These are phyloP conservation scores for Dothideomycetidae sp. DNA, from an alignment of 2,329 filamentous ascomycete genomes.

Conservation along the genomic window DNA sequence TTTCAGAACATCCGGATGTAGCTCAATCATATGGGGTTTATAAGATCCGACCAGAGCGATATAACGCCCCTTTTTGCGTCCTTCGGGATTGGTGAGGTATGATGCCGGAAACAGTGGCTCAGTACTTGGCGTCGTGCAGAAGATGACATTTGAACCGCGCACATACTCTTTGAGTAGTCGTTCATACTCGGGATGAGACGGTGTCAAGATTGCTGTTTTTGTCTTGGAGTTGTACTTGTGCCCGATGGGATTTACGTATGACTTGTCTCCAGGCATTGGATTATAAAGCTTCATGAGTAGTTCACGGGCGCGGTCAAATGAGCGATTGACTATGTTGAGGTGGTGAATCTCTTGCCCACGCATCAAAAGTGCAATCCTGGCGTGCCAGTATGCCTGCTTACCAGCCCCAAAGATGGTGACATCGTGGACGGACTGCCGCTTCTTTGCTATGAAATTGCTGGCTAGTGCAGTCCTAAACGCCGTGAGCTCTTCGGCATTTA, in stretches of 20 bases:
- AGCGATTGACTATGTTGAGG: constrained; percentile 70
- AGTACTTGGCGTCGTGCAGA: constrained; percentile 71
- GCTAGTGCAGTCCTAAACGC: constrained; percentile 55
- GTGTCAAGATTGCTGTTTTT: constrained; percentile 57
- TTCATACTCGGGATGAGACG: constrained; percentile 53
- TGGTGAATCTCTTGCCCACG: constrained; percentile 55
- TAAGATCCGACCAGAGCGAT: constrained; percentile 60
- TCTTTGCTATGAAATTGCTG: constrained; percentile 45
- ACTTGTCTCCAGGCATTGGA: constrained; percentile 23
- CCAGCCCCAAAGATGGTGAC: constrained; percentile 78
- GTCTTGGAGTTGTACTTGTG: constrained; percentile 24
- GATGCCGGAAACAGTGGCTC: constrained; percentile 60
- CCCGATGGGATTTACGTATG: constrained; percentile 23
- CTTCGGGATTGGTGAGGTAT: constrained; percentile 58
- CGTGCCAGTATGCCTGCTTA: constrained; percentile 88
- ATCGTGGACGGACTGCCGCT: constrained; percentile 56
- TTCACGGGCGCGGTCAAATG: constrained; percentile 43
- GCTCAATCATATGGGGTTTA: constrained; percentile 62
- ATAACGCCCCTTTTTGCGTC: constrained; percentile 53
- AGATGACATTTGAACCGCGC: constrained; percentile 61
- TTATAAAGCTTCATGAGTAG: constrained; percentile 43
- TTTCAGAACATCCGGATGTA: constrained; percentile 61
- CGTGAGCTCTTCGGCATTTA: constrained; percentile 55
- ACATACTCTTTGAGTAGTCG: constrained; percentile 58
- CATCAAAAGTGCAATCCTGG: constrained; percentile 66